Conservation (phyloP, 352 stramenopile genomes). For the Phytophthora kernoviae region DNA sequence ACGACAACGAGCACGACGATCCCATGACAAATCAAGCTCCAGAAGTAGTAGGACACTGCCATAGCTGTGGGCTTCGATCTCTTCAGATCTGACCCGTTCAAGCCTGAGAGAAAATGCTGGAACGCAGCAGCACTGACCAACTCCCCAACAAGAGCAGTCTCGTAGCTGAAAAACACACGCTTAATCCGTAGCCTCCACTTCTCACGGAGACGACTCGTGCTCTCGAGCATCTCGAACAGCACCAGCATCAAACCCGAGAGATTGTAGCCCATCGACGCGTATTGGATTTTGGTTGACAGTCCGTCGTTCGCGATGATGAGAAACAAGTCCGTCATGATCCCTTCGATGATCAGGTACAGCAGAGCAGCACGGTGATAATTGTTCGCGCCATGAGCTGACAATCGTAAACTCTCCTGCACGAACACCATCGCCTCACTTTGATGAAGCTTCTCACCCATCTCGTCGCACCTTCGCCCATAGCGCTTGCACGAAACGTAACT, state of each 20-base stretch:
- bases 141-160: slow-evolving; percentile 16
- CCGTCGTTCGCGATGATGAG: slow-evolving; percentile 27
- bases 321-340: slow-evolving; percentile 25
- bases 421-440: slow-evolving; percentile 14
- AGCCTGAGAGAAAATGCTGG: slow-evolving; percentile 14
- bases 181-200: slow-evolving; percentile 13
- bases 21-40: slow-evolving; percentile 24
- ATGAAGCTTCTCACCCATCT: slow-evolving; percentile 3
- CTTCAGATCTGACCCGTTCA: slow-evolving; percentile 24
- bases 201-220: slow-evolving; percentile 7
- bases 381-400: slow-evolving; percentile 23
- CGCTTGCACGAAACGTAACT: slow-evolving; percentile 5
- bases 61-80: slow-evolving; percentile 14
- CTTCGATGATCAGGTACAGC: slow-evolving; percentile 29
- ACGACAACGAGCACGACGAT: slow-evolving; percentile 20
- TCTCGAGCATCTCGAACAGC: slow-evolving; percentile 36
- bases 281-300: slow-evolving; percentile 14
- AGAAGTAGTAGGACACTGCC: slow-evolving; percentile 23
- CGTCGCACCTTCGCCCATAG: slow-evolving; percentile 9
- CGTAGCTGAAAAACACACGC: slow-evolving; percentile 22
- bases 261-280: slow-evolving; percentile 31
- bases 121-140: slow-evolving; percentile 7
- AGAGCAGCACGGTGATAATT: slow-evolving; percentile 20
- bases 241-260: slow-evolving; percentile 22
- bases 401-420: slow-evolving; percentile 18